A percentile compares a stretch with the other conserved stretches of the same genome.
These are phyloP conservation scores for Moesziomyces antarcticus DNA, from an alignment of 1,284 basidiomycete genomes.

Conservation along the genomic window DNA sequence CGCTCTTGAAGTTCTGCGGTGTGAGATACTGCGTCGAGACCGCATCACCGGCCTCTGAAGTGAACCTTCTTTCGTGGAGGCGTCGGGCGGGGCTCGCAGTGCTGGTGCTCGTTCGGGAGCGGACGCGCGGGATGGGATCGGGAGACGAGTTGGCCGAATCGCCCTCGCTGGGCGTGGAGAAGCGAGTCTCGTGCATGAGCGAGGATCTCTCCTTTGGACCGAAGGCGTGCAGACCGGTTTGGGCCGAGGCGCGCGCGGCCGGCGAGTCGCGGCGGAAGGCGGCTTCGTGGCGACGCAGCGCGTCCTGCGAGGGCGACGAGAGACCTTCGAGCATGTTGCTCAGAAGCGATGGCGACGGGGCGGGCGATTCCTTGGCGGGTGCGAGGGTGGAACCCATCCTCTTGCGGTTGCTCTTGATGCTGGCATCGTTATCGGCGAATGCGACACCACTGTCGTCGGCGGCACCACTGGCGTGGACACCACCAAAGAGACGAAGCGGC, in stretches of 20 bases:
- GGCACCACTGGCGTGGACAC: conserved; percentile 15
- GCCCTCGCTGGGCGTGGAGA: conserved; percentile 38
- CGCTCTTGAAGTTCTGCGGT: conserved; percentile 69
- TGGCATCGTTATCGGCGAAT: conserved; percentile 31
- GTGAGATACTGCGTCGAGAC: conserved; percentile 51
- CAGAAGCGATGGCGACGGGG: conserved; percentile 1
- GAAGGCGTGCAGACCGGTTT: conserved; percentile 29
- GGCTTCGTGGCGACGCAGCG: conserved; percentile 30
- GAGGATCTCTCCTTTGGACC: conserved; percentile 52
- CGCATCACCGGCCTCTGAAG: conserved; percentile 29
- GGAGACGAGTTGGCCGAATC: conserved; percentile 37
- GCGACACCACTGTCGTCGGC: conserved; percentile 53
- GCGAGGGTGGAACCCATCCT: conserved; percentile 16
- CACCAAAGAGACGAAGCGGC: conserved; percentile 34
- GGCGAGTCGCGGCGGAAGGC: conserved; percentile 44
- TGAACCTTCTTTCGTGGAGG: conserved; percentile 33
- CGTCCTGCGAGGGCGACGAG: conserved; percentile 34
- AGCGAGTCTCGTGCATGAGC: conserved; percentile 50
- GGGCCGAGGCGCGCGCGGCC: conserved; percentile 18
- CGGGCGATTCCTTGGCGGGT: conserved; percentile 16
- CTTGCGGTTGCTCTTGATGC: conserved; percentile 35
- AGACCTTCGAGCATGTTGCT: conserved; percentile 28
- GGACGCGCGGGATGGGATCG: conserved; percentile 31
- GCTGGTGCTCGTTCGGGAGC: conserved; percentile 33
- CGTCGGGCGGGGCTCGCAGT: conserved; percentile 29